A percentile compares a stretch with the other conserved stretches of the same genome.
Evolutionary conservation across 805 yeast genomes (phyloP).

Genomic region (Candida railenensis): DNA sequence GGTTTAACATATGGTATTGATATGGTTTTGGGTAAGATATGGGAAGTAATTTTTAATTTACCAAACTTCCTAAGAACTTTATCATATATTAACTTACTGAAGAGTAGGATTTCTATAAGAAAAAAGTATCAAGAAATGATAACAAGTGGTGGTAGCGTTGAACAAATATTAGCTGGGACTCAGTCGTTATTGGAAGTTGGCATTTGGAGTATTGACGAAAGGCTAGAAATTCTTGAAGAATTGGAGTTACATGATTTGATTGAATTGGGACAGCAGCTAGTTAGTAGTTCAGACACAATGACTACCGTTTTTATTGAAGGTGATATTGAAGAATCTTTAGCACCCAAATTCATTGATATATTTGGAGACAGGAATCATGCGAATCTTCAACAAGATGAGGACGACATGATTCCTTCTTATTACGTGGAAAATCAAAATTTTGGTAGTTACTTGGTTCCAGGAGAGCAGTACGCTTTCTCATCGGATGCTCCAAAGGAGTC

Average conservation of each 20-base stretch:
- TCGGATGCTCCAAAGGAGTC: conserved; percentile 26
- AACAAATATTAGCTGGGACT: conserved; percentile 49
- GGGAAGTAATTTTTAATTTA: conserved; percentile 24
- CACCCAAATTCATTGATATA: background rate
- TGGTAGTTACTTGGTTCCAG: conserved; percentile 19
- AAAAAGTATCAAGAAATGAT: conserved; percentile 45
- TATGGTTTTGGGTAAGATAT: conserved; percentile 30
- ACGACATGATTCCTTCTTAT: conserved; percentile 18
- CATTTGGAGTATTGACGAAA: conserved; percentile 52
- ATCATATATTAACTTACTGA: conserved; percentile 33
- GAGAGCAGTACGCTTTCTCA: conserved; percentile 24
- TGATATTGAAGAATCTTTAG: conserved; percentile 22
- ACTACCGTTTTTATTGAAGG: conserved; percentile 51
- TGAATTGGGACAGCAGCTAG: conserved; percentile 17
- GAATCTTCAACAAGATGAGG: conserved; percentile 14
- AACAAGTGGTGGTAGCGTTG: conserved; percentile 41
- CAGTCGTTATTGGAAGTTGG: conserved; percentile 55
- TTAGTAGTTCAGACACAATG: conserved; percentile 15
- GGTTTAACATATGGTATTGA: conserved; percentile 49
- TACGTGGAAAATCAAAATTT: conserved; percentile 15
- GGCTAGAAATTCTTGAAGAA: conserved; percentile 56
- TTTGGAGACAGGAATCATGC: background rate
- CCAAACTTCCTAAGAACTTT: conserved; percentile 11
- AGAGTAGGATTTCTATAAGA: conserved; percentile 48
- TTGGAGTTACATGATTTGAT: conserved; percentile 36